A percentile compares a stretch with the other conserved stretches of the same genome.
Conservation (phyloP, 2,329 filamentous ascomycete species). For the Clonostachys byssicola region DNA sequence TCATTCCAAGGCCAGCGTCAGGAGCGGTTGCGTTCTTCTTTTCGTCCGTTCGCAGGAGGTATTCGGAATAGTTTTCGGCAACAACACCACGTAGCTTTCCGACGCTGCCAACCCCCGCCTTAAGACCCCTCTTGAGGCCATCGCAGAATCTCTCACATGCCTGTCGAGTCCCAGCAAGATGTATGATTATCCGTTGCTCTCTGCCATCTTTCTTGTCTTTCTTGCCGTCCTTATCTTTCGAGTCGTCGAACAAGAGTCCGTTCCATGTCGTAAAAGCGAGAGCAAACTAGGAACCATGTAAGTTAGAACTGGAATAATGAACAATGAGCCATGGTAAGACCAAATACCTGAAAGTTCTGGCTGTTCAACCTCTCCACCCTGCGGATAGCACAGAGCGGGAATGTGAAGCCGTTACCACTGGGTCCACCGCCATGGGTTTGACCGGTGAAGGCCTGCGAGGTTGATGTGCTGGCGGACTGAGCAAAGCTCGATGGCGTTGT, state of each 20-base stretch:
- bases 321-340: background rate
- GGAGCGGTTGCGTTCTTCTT: conserved; percentile 57
- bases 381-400: conserved; percentile 87
- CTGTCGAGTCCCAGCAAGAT: conserved; percentile 83
- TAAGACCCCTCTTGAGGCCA: conserved; percentile 83
- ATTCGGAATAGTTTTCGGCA: conserved; percentile 87
- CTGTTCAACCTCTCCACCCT: conserved; percentile 91
- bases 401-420: conserved; percentile 91
- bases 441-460: conserved; percentile 82
- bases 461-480: conserved; percentile 71
- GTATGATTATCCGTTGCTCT: conserved; percentile 86
- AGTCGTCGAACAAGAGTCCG: conserved; percentile 53
- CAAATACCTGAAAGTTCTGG: conserved; percentile 69
- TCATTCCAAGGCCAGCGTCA: conserved; percentile 88
- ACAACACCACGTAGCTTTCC: conserved; percentile 79
- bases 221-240: conserved; percentile 40
- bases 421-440: conserved; percentile 91
- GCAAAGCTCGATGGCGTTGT: conserved; percentile 87
- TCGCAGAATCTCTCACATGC: conserved; percentile 96
- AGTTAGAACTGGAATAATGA: background rate
- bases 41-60: conserved; percentile 61
- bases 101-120: conserved; percentile 83
- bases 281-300: conserved; percentile 60
- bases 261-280: conserved; percentile 97
- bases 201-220: conserved; percentile 38